Percentiles rank a stretch among this genome's conserved stretches.
These are phyloP conservation scores for Magnusiomyces ingens DNA, from an alignment of 1,139 yeast species.

Conservation along the genomic window DNA sequence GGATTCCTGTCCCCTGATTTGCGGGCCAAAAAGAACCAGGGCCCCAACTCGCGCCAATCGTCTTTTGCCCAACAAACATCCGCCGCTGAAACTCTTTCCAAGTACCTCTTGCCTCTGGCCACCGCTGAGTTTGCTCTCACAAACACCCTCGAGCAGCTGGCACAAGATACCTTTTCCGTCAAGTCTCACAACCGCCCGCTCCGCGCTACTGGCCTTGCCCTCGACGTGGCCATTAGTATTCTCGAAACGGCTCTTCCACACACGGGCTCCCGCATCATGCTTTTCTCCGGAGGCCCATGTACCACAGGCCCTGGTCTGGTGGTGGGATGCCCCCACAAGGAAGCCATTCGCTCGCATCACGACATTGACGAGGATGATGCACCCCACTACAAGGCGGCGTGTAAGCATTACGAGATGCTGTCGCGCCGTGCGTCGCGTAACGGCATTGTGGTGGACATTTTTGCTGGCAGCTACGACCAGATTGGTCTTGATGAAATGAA, in stretches of 20 bases:
- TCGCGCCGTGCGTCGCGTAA: constrained; percentile 69
- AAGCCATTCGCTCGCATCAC: constrained; percentile 90
- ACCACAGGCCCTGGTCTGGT: constrained; percentile 86
- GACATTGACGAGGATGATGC: constrained; percentile 64
- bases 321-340: constrained; percentile 78
- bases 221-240: constrained; percentile 52
- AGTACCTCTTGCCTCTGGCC: constrained; percentile 31
- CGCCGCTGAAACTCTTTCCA: constrained; percentile 21
- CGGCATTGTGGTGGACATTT: constrained; percentile 85
- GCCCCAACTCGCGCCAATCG: constrained; percentile 1
- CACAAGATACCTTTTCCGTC: constrained; percentile 48
- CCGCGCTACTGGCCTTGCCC: constrained; percentile 61
- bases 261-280: constrained; percentile 54
- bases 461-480: constrained; percentile 98
- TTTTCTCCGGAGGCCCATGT: constrained; percentile 78
- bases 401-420: constrained; percentile 72
- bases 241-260: constrained; percentile 42
- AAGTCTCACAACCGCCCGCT: constrained; percentile 42
- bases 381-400: constrained; percentile 81
- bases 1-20: constrained; percentile 46
- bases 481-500: constrained; percentile 97
- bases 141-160: constrained; percentile 47
- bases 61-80: constrained; percentile 12
- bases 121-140: constrained; percentile 53
- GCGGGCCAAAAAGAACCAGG: constrained; percentile 18